phyloP scores from a whole-genome alignment of 257 asterid species.

The Fraxinus anomala region DNA sequence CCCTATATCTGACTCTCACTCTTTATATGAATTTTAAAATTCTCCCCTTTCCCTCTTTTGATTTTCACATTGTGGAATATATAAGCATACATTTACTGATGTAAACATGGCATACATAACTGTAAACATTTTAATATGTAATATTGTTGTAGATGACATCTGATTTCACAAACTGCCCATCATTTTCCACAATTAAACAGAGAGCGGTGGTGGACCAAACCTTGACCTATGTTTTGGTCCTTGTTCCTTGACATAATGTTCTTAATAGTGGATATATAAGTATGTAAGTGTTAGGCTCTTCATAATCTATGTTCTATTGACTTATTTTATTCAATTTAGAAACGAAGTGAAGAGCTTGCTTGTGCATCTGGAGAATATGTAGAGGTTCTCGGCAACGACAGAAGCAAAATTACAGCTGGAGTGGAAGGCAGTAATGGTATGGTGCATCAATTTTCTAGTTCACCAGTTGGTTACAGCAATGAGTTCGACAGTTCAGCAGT shows the following conservation, averaged over 20 bases:
- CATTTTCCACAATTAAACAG: background rate
- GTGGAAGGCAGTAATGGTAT: slow-evolving; percentile 42
- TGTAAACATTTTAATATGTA: background rate
- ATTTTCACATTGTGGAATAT: background rate
- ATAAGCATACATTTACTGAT: background rate
- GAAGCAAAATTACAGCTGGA: slow-evolving; percentile 46
- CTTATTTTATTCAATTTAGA: slow-evolving; percentile 42
- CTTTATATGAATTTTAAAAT: background rate
- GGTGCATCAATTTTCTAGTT: slow-evolving; percentile 43
- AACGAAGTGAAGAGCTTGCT: slow-evolving; percentile 60
- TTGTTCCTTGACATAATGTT: background rate
- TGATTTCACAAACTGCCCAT: background rate
- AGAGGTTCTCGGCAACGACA: slow-evolving; percentile 49
- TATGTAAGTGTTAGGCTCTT: background rate
- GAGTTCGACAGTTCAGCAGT: slow-evolving; percentile 70
- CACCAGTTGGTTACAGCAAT: slow-evolving; percentile 44
- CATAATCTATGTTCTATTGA: background rate
- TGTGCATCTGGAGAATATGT: slow-evolving; percentile 53
- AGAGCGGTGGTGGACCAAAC: background rate
- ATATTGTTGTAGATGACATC: background rate
- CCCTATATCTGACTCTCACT: background rate
- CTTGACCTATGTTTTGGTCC: background rate
- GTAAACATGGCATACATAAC: background rate
- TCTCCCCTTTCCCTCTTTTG: background rate
- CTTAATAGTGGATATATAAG: background rate